Evolutionary conservation across 2,329 filamentous ascomycete genomes (phyloP).

Genomic region (Eutypa lata): DNA sequence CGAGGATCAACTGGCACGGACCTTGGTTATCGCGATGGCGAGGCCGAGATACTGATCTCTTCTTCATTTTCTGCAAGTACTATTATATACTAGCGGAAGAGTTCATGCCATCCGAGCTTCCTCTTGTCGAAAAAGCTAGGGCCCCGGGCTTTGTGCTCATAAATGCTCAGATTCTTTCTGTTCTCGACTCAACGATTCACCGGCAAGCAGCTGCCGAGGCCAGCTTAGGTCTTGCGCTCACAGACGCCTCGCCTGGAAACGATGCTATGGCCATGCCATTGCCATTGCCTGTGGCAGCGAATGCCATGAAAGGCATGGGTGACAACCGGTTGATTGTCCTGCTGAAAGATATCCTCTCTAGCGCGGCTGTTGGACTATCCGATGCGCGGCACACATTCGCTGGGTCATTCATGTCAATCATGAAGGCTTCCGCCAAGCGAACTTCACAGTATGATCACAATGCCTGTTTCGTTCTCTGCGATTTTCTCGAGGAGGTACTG

Average conservation of each 20-base stretch:
- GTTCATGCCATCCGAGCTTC: constrained; percentile 57
- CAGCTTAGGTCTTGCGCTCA: constrained; percentile 38
- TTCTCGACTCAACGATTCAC: constrained; percentile 81
- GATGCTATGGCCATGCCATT: constrained; percentile 66
- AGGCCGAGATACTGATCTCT: constrained; percentile 81
- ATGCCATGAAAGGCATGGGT: constrained; percentile 77
- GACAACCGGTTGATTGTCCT: constrained; percentile 83
- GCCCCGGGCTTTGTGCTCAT: constrained; percentile 77
- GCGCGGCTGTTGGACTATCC: constrained; percentile 34
- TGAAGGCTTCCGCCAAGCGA: constrained; percentile 70
- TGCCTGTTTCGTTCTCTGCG: constrained; percentile 85
- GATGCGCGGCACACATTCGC: constrained; percentile 67
- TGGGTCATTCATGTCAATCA: constrained; percentile 67
- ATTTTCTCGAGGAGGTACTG: constrained; percentile 82
- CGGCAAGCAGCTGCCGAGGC: constrained; percentile 59
- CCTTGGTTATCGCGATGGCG: constrained; percentile 84
- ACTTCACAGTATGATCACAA: constrained; percentile 79
- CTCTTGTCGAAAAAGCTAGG: constrained; percentile 54
- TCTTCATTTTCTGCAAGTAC: constrained; percentile 89
- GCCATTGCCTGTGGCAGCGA: constrained; percentile 62
- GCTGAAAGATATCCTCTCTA: constrained; percentile 72
- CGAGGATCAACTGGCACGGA: constrained; percentile 78
- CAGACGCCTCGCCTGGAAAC: constrained; percentile 47
- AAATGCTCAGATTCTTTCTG: constrained; percentile 75
- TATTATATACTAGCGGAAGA: constrained; percentile 78